Percentiles rank a stretch among this genome's conserved stretches.
Conservation (phyloP, 768 basidiomycete genomes). For the Gymnopilus junonius region DNA sequence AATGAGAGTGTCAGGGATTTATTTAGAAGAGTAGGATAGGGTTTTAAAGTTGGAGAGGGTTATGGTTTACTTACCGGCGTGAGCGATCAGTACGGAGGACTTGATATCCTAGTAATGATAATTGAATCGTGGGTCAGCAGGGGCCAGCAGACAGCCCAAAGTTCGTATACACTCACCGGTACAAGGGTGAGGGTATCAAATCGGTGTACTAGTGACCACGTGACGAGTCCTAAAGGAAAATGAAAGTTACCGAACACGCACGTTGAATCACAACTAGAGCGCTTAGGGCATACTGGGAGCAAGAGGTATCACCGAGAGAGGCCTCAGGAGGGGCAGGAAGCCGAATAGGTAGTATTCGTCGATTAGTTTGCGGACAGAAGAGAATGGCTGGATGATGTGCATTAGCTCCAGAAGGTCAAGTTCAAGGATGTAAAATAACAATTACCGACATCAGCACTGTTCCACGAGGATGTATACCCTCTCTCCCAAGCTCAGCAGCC, state of each 20-base stretch:
- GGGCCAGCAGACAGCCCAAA: background rate
- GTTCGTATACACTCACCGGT: conserved; percentile 41
- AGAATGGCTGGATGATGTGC: conserved; percentile 46
- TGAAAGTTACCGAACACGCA: background rate
- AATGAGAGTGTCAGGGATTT: background rate
- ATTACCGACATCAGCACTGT: conserved; percentile 51
- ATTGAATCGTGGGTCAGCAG: background rate
- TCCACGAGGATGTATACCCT: conserved; percentile 46
- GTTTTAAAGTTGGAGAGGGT: background rate
- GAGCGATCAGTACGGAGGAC: conserved; percentile 71
- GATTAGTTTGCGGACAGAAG: conserved; percentile 59
- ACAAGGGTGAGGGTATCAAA: conserved; percentile 70
- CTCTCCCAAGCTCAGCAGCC: conserved; percentile 49
- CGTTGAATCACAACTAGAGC: background rate
- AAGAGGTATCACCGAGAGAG: conserved; percentile 65
- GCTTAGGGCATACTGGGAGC: conserved; percentile 57
- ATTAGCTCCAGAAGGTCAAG: background rate
- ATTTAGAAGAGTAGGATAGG: background rate
- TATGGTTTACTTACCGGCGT: conserved; percentile 52
- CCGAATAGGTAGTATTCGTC: conserved; percentile 71
- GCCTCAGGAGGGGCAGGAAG: conserved; percentile 70
- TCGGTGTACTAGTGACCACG: conserved; percentile 54
- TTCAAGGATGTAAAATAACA: background rate
- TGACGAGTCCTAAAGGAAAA: conserved; percentile 49
- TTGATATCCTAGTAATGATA: conserved; percentile 54